phyloP scores from a whole-genome alignment of 768 basidiomycete species.

The Mrakia frigida region DNA sequence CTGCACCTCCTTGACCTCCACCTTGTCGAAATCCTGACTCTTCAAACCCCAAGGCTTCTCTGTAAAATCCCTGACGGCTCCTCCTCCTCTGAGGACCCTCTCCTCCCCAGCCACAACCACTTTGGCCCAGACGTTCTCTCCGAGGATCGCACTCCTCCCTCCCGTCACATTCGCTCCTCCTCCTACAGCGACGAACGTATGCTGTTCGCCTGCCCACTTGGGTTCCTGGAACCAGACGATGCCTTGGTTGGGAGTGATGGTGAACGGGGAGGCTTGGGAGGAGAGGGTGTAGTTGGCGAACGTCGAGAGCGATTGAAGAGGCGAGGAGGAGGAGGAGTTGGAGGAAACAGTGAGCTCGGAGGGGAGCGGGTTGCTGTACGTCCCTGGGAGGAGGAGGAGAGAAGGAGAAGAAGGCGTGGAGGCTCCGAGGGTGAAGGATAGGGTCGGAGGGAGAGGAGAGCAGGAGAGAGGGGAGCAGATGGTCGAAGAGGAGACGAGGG shows the following conservation, averaged over 20 bases:
- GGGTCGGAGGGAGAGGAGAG: not conserved
- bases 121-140: conserved; percentile 64
- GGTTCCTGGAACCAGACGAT: conserved; percentile 19
- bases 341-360: conserved; percentile 58
- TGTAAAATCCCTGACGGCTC: conserved; percentile 66
- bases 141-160: conserved; percentile 62
- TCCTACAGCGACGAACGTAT: conserved; percentile 8
- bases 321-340: conserved; percentile 60
- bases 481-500: not conserved
- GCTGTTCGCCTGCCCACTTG: conserved; percentile 11
- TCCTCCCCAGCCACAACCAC: conserved; percentile 57
- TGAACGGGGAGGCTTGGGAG: conserved; percentile 31
- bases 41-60: conserved; percentile 56
- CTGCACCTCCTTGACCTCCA: conserved; percentile 45
- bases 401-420: not conserved
- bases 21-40: conserved; percentile 52
- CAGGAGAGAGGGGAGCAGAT: conserved; percentile 26
- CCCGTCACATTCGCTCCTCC: conserved; percentile 52
- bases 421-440: conserved; percentile 16
- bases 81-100: conserved; percentile 74
- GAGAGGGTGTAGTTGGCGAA: conserved; percentile 31
- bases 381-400: conserved; percentile 24
- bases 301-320: conserved; percentile 46
- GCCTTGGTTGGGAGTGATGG: conserved; percentile 30
- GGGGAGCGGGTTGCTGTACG: conserved; percentile 12